Conservation (phyloP, 2,329 filamentous ascomycete genomes). For the Xylariaceae sp. region DNA sequence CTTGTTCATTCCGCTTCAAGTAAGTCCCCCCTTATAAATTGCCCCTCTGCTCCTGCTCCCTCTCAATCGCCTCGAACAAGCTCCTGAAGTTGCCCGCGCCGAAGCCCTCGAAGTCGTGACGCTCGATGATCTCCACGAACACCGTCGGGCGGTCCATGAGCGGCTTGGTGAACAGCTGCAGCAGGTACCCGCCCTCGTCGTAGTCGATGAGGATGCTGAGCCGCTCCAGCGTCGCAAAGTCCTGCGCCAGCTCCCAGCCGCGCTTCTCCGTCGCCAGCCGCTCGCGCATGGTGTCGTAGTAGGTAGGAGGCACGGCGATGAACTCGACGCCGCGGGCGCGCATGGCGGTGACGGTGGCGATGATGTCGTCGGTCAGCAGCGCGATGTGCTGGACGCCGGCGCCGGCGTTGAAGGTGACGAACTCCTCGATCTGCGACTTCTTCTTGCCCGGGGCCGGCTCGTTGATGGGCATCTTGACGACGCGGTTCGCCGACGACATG, state of each 20-base stretch:
- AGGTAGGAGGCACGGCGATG: constrained; percentile 81
- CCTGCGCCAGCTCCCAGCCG: constrained; percentile 66
- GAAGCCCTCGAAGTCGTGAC: constrained; percentile 86
- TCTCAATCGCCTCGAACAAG: constrained; percentile 90
- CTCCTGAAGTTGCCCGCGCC: constrained; percentile 96
- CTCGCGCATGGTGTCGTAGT: constrained; percentile 73
- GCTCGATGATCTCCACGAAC: constrained; percentile 94
- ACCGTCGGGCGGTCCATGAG: constrained; percentile 92
- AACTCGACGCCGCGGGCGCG: constrained; percentile 88
- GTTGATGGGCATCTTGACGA: constrained; percentile 98
- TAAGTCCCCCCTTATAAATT: no score
- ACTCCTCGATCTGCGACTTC: constrained; percentile 92
- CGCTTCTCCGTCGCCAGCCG: constrained; percentile 63
- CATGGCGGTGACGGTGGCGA: constrained; percentile 70
- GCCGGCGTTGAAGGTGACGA: constrained; percentile 83
- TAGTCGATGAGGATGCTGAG: constrained; percentile 93
- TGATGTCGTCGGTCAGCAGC: constrained; percentile 75
- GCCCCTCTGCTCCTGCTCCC: constrained; percentile 81
- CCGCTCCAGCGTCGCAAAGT: constrained; percentile 69
- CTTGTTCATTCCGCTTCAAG: no score
- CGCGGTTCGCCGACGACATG: constrained; percentile 79
- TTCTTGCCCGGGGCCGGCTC: constrained; percentile 88
- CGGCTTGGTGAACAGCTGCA: constrained; percentile 77
- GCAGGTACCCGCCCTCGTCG: constrained; percentile 83
- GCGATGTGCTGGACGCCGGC: constrained; percentile 93